phyloP scores from a whole-genome alignment of 768 basidiomycete genomes.

The Mycena latifolia region DNA sequence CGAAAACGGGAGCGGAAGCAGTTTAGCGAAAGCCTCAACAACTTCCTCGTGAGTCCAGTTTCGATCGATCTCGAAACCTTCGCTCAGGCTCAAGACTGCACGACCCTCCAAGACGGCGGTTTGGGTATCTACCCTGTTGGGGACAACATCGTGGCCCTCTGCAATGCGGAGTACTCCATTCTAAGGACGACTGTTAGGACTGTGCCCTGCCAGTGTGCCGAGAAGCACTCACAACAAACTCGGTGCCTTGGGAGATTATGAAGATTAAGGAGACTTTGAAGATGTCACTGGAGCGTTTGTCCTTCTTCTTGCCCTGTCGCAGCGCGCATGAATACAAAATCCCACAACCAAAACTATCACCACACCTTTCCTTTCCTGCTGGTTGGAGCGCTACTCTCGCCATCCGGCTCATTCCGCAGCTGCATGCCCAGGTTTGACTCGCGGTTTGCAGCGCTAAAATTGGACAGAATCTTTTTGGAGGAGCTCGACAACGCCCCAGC shows the following conservation, averaged over 20 bases:
- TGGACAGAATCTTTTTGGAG: neutral
- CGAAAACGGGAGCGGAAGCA: neutral
- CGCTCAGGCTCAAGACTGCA: neutral
- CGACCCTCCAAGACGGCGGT: neutral
- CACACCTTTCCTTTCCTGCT: neutral
- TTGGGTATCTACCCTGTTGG: neutral
- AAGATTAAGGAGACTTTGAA: neutral
- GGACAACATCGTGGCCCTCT: neutral
- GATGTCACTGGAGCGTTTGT: neutral
- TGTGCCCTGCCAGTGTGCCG: too few species aligned
- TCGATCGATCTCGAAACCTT: conserved; percentile 5
- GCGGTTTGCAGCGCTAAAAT: neutral
- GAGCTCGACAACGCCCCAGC: neutral
- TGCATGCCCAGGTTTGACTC: neutral
- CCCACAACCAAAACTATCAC: neutral
- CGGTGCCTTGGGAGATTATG: neutral
- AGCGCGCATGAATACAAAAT: too few species aligned
- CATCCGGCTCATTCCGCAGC: neutral
- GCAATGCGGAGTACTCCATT: neutral
- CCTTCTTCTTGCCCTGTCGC: too few species aligned
- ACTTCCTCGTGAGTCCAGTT: neutral
- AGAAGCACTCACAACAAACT: neutral
- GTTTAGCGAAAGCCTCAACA: neutral
- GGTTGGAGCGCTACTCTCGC: too few species aligned
- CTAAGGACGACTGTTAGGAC: neutral